Evolutionary conservation across 768 basidiomycete species (phyloP).

Genomic region (Lentinus brumalis): DNA sequence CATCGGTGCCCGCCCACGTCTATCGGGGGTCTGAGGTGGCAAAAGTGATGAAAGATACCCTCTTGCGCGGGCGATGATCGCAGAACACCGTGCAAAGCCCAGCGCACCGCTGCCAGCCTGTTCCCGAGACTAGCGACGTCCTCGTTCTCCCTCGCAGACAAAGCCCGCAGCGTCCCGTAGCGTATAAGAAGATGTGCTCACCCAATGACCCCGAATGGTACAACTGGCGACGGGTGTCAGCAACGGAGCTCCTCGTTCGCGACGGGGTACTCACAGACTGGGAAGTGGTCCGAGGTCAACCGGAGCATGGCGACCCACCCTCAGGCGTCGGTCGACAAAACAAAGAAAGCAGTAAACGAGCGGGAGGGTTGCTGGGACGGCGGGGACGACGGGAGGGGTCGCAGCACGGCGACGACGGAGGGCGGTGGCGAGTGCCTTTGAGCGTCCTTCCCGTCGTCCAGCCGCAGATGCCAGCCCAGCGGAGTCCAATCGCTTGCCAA

Average conservation of each 20-base stretch:
- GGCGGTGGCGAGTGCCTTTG: constrained; percentile 18
- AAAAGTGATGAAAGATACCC: too few species aligned
- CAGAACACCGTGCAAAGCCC: too few species aligned
- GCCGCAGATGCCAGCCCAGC: constrained; percentile 11
- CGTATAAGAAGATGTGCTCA: constrained; percentile 26
- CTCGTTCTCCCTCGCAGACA: too few species aligned
- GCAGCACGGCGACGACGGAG: constrained; percentile 21
- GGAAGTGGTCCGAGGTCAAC: constrained; percentile 88
- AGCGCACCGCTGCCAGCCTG: too few species aligned
- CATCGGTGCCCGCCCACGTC: too few species aligned
- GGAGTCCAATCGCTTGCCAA: constrained; percentile 15
- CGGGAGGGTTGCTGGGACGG: constrained; percentile 19
- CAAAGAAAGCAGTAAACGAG: constrained; percentile 19
- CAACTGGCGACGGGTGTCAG: constrained; percentile 51
- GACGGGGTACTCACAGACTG: constrained; percentile 65
- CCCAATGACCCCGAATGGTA: constrained; percentile 90
- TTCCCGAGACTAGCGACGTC: too few species aligned
- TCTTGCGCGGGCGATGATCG: too few species aligned
- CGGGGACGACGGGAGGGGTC: constrained; percentile 13
- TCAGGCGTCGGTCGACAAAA: constrained; percentile 8
- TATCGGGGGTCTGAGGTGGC: too few species aligned
- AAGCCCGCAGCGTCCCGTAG: too few species aligned
- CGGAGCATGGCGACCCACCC: constrained; percentile 64
- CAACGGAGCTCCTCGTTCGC: background rate
- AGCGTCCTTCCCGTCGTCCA: constrained; percentile 1